A percentile compares a stretch with the other conserved stretches of the same genome.
Evolutionary conservation across 1,139 yeast genomes (phyloP).

Genomic region (Blastobotrys petasosporus): DNA sequence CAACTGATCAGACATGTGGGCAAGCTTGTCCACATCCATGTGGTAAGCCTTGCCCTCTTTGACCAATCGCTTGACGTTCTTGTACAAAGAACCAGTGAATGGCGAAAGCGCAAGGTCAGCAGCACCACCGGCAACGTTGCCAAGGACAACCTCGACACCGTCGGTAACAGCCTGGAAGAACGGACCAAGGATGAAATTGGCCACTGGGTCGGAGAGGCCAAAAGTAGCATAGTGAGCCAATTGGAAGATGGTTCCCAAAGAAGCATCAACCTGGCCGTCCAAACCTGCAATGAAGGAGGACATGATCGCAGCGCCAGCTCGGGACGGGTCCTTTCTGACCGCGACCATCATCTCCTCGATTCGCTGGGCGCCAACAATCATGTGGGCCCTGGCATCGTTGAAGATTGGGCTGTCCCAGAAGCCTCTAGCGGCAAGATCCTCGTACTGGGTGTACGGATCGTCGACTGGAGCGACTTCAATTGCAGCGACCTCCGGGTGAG

Average conservation of each 20-base stretch:
- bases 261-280: slow-evolving; percentile 32
- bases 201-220: slow-evolving; percentile 26
- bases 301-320: slow-evolving; percentile 24
- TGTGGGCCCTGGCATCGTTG: slow-evolving; percentile 6
- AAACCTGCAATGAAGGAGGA: slow-evolving; percentile 28
- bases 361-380: slow-evolving; percentile 23
- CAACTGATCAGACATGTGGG: no score
- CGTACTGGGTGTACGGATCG: background rate
- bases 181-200: slow-evolving; percentile 27
- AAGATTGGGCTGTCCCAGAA: slow-evolving; percentile 1
- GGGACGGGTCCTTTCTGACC: slow-evolving; percentile 19
- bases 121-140: slow-evolving; percentile 22
- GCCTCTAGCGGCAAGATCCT: background rate
- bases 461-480: background rate
- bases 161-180: slow-evolving; percentile 31
- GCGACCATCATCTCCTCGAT: slow-evolving; percentile 19
- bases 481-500: background rate
- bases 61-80: slow-evolving; percentile 14
- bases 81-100: slow-evolving; percentile 10
- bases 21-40: slow-evolving; percentile 10
- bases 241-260: slow-evolving; percentile 24
- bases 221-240: slow-evolving; percentile 23
- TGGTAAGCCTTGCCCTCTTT: slow-evolving; percentile 15
- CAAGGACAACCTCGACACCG: slow-evolving; percentile 29
- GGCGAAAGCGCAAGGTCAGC: slow-evolving; percentile 15